Evolutionary conservation across 805 yeast genomes (phyloP).

Genomic region (Wickerhamiella dianesei): DNA sequence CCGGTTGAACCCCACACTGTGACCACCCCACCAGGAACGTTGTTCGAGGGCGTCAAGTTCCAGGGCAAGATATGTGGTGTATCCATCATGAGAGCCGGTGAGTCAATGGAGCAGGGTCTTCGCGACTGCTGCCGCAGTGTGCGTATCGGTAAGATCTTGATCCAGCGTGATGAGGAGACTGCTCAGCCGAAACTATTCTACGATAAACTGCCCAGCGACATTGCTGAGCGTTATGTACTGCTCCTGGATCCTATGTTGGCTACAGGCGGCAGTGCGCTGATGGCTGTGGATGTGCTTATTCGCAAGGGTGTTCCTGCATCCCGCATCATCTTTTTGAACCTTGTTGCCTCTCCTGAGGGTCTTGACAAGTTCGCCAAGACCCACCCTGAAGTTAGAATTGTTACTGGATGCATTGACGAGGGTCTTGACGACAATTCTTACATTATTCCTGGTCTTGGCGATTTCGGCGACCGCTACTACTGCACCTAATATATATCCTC

Average conservation of each 20-base stretch:
- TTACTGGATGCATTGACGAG: constrained; percentile 88
- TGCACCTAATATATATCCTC: constrained; percentile 41
- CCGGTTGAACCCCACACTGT: constrained; percentile 67
- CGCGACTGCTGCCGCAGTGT: constrained; percentile 96
- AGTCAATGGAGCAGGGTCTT: constrained; percentile 96
- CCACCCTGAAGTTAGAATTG: constrained; percentile 74
- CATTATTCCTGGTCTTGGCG: constrained; percentile 92
- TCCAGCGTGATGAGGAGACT: constrained; percentile 97
- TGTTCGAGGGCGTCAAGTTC: constrained; percentile 65
- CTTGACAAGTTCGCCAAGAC: constrained; percentile 59
- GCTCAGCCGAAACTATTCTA: constrained; percentile 84
- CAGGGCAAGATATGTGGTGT: constrained; percentile 95
- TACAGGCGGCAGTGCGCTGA: constrained; percentile 94
- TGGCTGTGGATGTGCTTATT: constrained; percentile 88
- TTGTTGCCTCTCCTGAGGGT: constrained; percentile 93
- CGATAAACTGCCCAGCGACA: constrained; percentile 89
- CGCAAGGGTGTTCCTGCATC: constrained; percentile 79
- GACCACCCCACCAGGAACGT: constrained; percentile 62
- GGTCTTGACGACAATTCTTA: constrained; percentile 73
- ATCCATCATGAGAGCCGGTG: constrained; percentile 96
- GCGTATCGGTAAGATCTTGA: constrained; percentile 88
- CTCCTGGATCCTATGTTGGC: constrained; percentile 95
- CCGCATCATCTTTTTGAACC: constrained; percentile 77
- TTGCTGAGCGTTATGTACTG: constrained; percentile 75
- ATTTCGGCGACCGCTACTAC: constrained; percentile 95